Evolutionary conservation across 495 filamentous ascomycete genomes (phyloP).

Genomic region (Aspergillus wentii): DNA sequence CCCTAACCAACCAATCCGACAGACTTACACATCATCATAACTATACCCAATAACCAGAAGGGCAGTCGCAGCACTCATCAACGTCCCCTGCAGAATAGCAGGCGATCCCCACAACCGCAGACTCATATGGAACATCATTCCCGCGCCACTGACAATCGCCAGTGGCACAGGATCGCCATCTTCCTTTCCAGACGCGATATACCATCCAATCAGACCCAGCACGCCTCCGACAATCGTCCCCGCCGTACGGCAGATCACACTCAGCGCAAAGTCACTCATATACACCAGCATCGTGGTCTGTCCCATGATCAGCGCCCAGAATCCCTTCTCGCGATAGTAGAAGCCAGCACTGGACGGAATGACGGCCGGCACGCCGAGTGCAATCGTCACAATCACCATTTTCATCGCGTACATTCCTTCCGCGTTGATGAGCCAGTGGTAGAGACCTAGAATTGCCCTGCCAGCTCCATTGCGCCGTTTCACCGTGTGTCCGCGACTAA

Average conservation of each 20-base stretch:
- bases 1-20: not conserved
- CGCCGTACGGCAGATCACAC: slow-evolving; percentile 22
- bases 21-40: slow-evolving; percentile 24
- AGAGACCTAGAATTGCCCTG: slow-evolving; percentile 15
- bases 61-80: slow-evolving; percentile 38
- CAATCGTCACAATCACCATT: slow-evolving; percentile 37
- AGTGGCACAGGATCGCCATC: slow-evolving; percentile 39
- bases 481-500: slow-evolving; percentile 23
- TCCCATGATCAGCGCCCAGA: slow-evolving; percentile 44
- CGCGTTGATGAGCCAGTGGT: slow-evolving; percentile 28
- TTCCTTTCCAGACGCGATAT: slow-evolving; percentile 40
- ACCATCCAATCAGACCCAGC: slow-evolving; percentile 38
- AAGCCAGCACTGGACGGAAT: slow-evolving; percentile 38
- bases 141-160: slow-evolving; percentile 27
- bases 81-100: slow-evolving; percentile 24
- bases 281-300: slow-evolving; percentile 39
- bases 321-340: slow-evolving; percentile 39
- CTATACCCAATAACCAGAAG: slow-evolving; percentile 37
- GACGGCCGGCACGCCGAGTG: slow-evolving; percentile 30
- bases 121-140: slow-evolving; percentile 34
- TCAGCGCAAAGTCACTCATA: slow-evolving; percentile 41
- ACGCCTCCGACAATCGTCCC: slow-evolving; percentile 38
- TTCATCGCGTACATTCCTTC: slow-evolving; percentile 34
- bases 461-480: slow-evolving; percentile 18
- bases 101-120: slow-evolving; percentile 27